Evolutionary conservation across 352 stramenopile genomes (phyloP).

Genomic region (Phytophthora uliginosa): DNA sequence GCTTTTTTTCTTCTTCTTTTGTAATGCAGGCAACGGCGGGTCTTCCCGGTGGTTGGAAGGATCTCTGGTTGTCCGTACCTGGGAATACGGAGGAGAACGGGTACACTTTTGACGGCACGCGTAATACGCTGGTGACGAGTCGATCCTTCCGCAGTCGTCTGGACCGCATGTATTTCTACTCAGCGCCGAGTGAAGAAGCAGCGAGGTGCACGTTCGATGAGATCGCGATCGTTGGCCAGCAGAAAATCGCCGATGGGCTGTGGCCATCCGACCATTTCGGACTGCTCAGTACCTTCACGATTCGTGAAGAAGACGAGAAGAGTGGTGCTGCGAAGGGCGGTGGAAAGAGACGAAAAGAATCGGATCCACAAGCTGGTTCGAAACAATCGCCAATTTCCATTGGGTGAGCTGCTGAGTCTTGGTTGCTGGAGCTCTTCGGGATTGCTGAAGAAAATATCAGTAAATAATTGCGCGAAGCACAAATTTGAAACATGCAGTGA

Average conservation of each 20-base stretch:
- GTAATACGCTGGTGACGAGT: conserved; percentile 70
- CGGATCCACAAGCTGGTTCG: no score
- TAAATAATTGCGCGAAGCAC: no score
- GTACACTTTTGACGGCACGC: conserved; percentile 76
- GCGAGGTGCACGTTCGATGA: conserved; percentile 36
- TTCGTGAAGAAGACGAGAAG: conserved; percentile 30
- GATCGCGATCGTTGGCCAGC: conserved; percentile 73
- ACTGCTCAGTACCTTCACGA: conserved; percentile 58
- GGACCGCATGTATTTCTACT: conserved; percentile 82
- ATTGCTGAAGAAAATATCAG: no score
- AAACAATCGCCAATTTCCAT: no score
- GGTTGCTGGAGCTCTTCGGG: no score
- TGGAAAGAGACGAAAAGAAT: conserved; percentile 15
- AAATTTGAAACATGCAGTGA: no score
- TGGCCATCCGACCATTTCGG: conserved; percentile 87
- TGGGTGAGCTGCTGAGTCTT: no score
- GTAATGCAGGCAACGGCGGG: conserved; percentile 49
- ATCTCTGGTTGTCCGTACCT: conserved; percentile 73
- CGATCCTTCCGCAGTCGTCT: conserved; percentile 74
- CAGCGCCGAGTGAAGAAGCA: conserved; percentile 19
- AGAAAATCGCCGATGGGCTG: conserved; percentile 71
- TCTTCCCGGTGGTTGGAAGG: conserved; percentile 66
- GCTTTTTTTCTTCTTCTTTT: background rate
- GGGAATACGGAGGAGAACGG: conserved; percentile 84
- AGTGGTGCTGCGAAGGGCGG: background rate